A percentile compares a stretch with the other conserved stretches of the same genome.
phyloP scores from a whole-genome alignment of 768 basidiomycete species.

The Hebeloma cylindrosporum region DNA sequence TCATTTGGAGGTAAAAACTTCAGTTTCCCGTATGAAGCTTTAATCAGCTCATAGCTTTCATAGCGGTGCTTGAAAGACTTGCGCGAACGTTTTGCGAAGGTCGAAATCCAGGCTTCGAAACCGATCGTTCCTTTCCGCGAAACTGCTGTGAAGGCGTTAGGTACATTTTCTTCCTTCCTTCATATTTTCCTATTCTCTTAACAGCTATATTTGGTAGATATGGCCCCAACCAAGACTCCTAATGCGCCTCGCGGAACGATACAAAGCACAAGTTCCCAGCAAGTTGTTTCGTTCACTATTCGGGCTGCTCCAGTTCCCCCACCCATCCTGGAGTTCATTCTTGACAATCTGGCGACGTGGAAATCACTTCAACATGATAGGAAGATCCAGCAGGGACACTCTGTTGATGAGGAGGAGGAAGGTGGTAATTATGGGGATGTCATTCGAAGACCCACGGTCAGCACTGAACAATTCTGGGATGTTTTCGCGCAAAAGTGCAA shows the following conservation, averaged over 20 bases:
- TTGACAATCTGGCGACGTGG: constrained; percentile 65
- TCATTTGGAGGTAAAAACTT: constrained; percentile 77
- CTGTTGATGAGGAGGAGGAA: constrained; percentile 36
- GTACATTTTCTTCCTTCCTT: constrained; percentile 36
- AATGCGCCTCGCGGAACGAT: constrained; percentile 78
- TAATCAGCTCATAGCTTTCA: constrained; percentile 4
- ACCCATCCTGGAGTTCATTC: constrained; percentile 72
- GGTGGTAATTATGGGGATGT: constrained; percentile 57
- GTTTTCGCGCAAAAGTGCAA: constrained; percentile 61
- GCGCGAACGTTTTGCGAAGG: constrained; percentile 90
- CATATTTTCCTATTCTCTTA: background rate
- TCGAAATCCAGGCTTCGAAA: constrained; percentile 91
- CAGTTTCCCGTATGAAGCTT: background rate
- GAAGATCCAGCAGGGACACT: constrained; percentile 27
- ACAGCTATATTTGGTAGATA: constrained; percentile 51
- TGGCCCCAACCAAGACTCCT: constrained; percentile 78
- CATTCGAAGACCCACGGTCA: constrained; percentile 60
- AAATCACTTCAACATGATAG: constrained; percentile 57
- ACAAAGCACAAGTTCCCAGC: constrained; percentile 62
- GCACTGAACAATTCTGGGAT: constrained; percentile 79
- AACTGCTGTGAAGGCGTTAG: constrained; percentile 79
- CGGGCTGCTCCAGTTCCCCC: constrained; percentile 80
- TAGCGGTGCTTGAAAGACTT: constrained; percentile 96
- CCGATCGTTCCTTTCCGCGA: constrained; percentile 98
- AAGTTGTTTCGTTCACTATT: constrained; percentile 77